Base-by-base conservation (phyloP, 257 asterid species). In the Dorcoceras hygrometricum region DNA sequence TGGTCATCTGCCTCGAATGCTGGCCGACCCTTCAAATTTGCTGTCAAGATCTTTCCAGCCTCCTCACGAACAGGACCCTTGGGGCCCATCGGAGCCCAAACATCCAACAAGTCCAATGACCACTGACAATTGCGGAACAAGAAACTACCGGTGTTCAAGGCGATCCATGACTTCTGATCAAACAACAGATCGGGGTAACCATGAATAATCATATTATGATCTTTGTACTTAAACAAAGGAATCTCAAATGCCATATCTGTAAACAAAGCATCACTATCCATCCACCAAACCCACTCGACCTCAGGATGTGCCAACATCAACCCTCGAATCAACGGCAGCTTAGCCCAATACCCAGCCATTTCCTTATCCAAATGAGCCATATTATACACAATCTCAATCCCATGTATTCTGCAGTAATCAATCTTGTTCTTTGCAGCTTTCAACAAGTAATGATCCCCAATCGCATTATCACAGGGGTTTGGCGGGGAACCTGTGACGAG, bases 201-300 rank as follows among this genome's bases (percentile, higher is more conserved):
- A 46, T 46, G 54, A 16, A 46, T 46, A 46, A 16, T 22, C 54
- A 46, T 46, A 46, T 46, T 46, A 46, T 46, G 14, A 18, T 46
- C 54, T 8, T 46, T 46, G 54, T 46, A 46, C 54, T 46, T 46
- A 46, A 18, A 46, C 18, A 46, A 8, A 16, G 54, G 54, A 4
- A 46, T 46, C 54, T 46, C 54, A 46, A 46, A 46, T 46, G 20
- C 54, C 54, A 46, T 46, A 46, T 46, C 54, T 14, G 54, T 46
- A 46, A 46, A 46, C 54, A 46, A 46, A 46, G 54, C 54, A 46
- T 46, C 54, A 46, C 54, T 46, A 46, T 46, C 54, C 54, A 46
- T 46, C 54, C 54, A 46, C 54, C 54, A 46, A 46, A 46, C 22
- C 54, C 54, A 46, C 54, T 46, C 54, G 2, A 46, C 54, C 54